A percentile compares a stretch with the other conserved stretches of the same genome.
Evolutionary conservation across 148 eudicot species (phyloP).

Genomic region (Chenopodium suecicum): DNA sequence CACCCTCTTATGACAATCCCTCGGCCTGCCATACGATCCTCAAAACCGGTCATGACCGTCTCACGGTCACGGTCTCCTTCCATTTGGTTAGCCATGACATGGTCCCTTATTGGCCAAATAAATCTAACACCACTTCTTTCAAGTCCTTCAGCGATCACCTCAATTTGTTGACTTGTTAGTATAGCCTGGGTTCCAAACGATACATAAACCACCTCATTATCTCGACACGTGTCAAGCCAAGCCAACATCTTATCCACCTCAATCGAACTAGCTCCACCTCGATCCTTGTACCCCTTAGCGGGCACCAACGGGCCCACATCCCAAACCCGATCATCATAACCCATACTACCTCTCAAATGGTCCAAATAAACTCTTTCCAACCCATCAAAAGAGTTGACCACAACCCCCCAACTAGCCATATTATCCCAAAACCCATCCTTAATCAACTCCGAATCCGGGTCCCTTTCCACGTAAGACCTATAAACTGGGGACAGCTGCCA

Average conservation of each 20-base stretch:
- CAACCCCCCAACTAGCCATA: conserved; percentile 42
- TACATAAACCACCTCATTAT: conserved; percentile 36
- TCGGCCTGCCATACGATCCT: conserved; percentile 27
- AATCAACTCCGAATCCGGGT: conserved; percentile 33
- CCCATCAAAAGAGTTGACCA: conserved; percentile 34
- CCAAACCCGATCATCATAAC: conserved; percentile 37
- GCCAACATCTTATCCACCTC: conserved; percentile 21
- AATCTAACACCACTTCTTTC: conserved; percentile 32
- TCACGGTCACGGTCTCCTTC: conserved; percentile 10
- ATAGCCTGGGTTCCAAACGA: conserved; percentile 39
- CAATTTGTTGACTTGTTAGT: conserved; percentile 24
- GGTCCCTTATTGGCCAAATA: conserved; percentile 33
- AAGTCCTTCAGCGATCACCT: conserved; percentile 28
- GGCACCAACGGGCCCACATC: conserved; percentile 40
- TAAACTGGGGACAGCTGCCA: conserved; percentile 31
- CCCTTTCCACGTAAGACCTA: conserved; percentile 28
- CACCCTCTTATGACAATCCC: conserved; percentile 46
- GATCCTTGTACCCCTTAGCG: conserved; percentile 3
- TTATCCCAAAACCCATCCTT: conserved; percentile 20
- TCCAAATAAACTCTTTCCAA: conserved; percentile 39
- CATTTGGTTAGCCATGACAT: background rate
- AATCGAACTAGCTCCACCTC: conserved; percentile 33
- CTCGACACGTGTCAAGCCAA: conserved; percentile 46
- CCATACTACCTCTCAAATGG: conserved; percentile 20
- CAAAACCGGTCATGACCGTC: conserved; percentile 8